phyloP scores from a whole-genome alignment of 257 asterid genomes.

The Nicotiana noctiflora region DNA sequence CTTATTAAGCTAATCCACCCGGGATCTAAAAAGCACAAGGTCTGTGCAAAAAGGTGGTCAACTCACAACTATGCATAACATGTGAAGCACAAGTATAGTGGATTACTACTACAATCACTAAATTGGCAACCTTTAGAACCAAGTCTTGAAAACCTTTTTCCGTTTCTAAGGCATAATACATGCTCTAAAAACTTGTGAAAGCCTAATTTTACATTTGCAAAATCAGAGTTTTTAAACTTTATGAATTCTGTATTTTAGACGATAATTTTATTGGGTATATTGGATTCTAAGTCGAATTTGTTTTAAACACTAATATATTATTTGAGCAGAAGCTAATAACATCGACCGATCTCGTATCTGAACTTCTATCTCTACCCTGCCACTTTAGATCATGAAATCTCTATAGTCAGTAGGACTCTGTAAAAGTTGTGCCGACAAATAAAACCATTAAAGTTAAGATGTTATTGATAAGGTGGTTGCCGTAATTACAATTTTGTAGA shows the following conservation, averaged over 20 bases:
- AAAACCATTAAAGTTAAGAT: neutral
- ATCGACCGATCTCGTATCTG: too few species aligned
- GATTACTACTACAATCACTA: neutral
- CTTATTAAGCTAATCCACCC: neutral
- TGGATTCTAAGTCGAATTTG: too few species aligned
- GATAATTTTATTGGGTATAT: too few species aligned
- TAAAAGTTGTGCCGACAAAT: conserved; percentile 14
- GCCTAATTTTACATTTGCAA: neutral
- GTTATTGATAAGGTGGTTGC: neutral
- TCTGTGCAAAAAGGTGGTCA: conserved; percentile 12
- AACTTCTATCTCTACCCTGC: too few species aligned
- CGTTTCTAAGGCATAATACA: conserved; percentile 2
- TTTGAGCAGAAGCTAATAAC: too few species aligned
- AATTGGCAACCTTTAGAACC: neutral
- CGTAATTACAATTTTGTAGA: neutral
- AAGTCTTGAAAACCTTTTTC: neutral
- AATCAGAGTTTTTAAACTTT: too few species aligned
- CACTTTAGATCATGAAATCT: neutral
- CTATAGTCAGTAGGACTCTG: neutral
- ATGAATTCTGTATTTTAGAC: too few species aligned
- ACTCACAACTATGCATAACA: conserved; percentile 17
- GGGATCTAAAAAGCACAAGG: neutral
- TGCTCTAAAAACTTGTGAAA: conserved; percentile 7
- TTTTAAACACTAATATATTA: too few species aligned
- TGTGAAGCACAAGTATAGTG: conserved; percentile 15